phyloP scores from a whole-genome alignment of 139 green algal species.

The Deuterostichococcus epilithicus region DNA sequence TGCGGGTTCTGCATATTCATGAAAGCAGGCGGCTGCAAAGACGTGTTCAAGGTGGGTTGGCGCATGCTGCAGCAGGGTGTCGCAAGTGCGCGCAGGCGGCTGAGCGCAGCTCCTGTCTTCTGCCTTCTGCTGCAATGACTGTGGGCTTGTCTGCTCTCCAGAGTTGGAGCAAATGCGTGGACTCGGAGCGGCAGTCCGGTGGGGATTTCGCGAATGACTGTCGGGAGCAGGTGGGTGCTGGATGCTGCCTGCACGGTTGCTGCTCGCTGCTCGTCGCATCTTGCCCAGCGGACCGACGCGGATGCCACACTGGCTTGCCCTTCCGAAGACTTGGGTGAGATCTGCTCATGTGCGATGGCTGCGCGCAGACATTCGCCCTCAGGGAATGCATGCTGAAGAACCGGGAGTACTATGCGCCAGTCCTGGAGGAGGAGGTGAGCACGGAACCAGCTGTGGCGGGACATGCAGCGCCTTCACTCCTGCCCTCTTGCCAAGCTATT shows the following conservation, averaged over 20 bases:
- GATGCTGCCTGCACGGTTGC: too few species aligned
- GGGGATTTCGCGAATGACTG: slow-evolving; percentile 66
- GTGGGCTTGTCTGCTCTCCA: slow-evolving; percentile 14
- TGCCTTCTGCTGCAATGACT: neutral
- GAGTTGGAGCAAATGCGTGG: slow-evolving; percentile 65
- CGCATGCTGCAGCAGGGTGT: neutral
- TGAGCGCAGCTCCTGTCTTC: neutral
- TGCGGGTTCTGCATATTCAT: slow-evolving; percentile 88
- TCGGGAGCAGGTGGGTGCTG: slow-evolving; percentile 31
- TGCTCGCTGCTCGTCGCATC: too few species aligned
- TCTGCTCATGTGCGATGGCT: too few species aligned
- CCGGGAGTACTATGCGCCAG: slow-evolving; percentile 56
- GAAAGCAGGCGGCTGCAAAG: slow-evolving; percentile 73
- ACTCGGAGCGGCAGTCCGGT: slow-evolving; percentile 35
- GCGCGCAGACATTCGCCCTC: slow-evolving; percentile 41
- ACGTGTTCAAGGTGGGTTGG: slow-evolving; percentile 44
- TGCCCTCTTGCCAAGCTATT: too few species aligned
- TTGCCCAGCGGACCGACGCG: too few species aligned
- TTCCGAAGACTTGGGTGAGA: neutral
- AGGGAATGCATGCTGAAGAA: slow-evolving; percentile 66
- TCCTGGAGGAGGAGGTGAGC: slow-evolving; percentile 24
- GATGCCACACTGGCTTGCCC: neutral
- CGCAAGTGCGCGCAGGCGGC: neutral
- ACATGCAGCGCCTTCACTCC: too few species aligned
- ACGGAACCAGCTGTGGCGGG: too few species aligned